Evolutionary conservation across 2,329 filamentous ascomycete genomes (phyloP), one percentile per base, ranked within the genome.

Genomic region (Pseudogymnoascus sp.): DNA sequence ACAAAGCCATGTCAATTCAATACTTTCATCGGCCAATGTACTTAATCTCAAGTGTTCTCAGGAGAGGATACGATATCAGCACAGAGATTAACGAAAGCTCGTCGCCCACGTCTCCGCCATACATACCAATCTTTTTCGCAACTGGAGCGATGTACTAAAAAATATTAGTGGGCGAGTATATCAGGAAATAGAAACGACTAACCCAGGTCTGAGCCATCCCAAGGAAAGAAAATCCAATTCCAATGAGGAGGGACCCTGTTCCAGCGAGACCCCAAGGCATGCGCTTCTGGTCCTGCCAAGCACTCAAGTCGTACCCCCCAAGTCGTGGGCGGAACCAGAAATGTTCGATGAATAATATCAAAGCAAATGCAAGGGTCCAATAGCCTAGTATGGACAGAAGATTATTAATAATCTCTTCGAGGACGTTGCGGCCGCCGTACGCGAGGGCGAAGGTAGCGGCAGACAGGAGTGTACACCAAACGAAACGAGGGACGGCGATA

Each of bases 141-240:
- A 53, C 9, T 7, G 47, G 47, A 7, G 47, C 47, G 23, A 53
- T 53, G n/a, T 53, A 53, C 42, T 65, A 31, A 10, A 31, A 53
- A 53, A 11, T 2, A 31, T 53, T 19, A 53, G 47, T 31, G 4
- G n/a, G 3, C 15, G 9, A 53, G 7, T 13, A 19, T 31, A 31
- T 11, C 9, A 53, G 47, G 26, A 13, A 50, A 31, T 13, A 4
- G 2, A 53, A 53, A 17, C 4, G 9, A 31, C 47, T 17, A 19
- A 70, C 68, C 68, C 68, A 69, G 21, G 67, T 68, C 62, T 69
- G 68, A 19, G 36, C 59, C 68, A 69, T 69, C 17, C 68, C 68
- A 8, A 68, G 28, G 35, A 67, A 67, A 23, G 50, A 62, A 33
- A 50, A 63, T 36, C 50, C 66, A 53, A 65, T 67, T 11, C 67